Evolutionary conservation across 495 filamentous ascomycete genomes (phyloP).

Genomic region (Aspergillus ellipticus): DNA sequence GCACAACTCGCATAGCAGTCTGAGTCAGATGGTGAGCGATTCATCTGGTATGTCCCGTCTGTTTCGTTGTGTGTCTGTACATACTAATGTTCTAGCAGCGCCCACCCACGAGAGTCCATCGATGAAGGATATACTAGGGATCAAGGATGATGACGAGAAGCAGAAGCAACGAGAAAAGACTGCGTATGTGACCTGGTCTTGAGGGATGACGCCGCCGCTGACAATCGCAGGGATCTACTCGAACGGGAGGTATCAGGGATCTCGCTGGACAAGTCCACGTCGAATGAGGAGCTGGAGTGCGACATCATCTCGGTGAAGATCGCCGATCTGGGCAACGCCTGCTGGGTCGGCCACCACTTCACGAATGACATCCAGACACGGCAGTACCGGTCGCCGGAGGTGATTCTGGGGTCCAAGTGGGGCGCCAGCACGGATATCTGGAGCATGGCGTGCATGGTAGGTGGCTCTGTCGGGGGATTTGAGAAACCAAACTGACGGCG

Average conservation of each 20-base stretch:
- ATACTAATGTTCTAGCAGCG: constrained; percentile 4
- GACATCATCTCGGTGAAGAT: constrained; percentile 98
- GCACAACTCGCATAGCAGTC: constrained; percentile 71
- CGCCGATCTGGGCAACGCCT: constrained; percentile 96
- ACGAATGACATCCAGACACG: constrained; percentile 99
- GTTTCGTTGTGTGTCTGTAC: neutral
- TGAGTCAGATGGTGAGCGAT: constrained; percentile 80
- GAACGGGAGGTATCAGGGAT: constrained; percentile 93
- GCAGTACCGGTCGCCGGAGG: constrained; percentile 96
- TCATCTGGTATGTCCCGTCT: constrained; percentile 52
- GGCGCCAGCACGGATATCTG: constrained; percentile 97
- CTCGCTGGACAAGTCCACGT: constrained; percentile 73
- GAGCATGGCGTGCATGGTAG: constrained; percentile 99
- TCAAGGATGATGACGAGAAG: constrained; percentile 63
- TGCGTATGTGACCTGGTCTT: no score
- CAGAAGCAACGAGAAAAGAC: constrained; percentile 92
- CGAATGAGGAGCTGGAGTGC: constrained; percentile 47
- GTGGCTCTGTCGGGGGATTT: constrained; percentile 11
- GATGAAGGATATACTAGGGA: constrained; percentile 58
- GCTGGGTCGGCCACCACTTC: constrained; percentile 98
- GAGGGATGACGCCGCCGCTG: constrained; percentile 5
- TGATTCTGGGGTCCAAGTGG: constrained; percentile 96
- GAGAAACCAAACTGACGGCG: neutral
- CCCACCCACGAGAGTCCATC: constrained; percentile 34
- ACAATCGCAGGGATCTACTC: constrained; percentile 66